phyloP scores from a whole-genome alignment of 148 eudicot species.

The Vaccinium myrtillus region DNA sequence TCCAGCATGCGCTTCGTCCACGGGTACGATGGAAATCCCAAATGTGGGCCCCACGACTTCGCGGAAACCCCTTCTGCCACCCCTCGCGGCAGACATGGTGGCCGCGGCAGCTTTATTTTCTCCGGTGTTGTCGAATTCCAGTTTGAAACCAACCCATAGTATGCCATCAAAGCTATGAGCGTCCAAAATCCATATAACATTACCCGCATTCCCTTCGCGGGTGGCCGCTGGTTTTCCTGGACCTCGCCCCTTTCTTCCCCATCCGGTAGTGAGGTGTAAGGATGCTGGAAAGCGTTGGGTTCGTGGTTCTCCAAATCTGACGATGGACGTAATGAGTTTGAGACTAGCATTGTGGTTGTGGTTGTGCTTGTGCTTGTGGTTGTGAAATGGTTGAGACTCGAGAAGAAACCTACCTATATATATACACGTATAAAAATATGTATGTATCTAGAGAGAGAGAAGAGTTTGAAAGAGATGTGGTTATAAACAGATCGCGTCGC shows the following conservation, averaged over 20 bases:
- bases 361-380: background rate
- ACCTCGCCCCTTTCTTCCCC: background rate
- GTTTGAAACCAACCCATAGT: background rate
- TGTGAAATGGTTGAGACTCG: background rate
- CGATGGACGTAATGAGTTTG: background rate
- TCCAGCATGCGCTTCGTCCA: conserved; percentile 32
- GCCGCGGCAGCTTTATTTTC: conserved; percentile 8
- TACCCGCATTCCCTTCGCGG: conserved; percentile 7
- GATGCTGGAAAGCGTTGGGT: background rate
- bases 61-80: conserved; percentile 45
- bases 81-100: conserved; percentile 37
- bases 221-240: background rate
- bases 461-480: background rate
- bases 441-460: background rate
- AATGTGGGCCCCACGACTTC: conserved; percentile 30
- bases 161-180: conserved; percentile 25
- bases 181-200: conserved; percentile 32
- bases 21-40: conserved; percentile 17
- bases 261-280: background rate
- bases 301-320: background rate
- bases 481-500: background rate
- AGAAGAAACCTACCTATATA: background rate
- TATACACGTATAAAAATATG: background rate
- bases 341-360: background rate
- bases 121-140: background rate